Percentiles rank a stretch among this genome's conserved stretches.
These are phyloP conservation scores for Coniella lustricola DNA, from an alignment of 2,329 filamentous ascomycete genomes.

Conservation along the genomic window DNA sequence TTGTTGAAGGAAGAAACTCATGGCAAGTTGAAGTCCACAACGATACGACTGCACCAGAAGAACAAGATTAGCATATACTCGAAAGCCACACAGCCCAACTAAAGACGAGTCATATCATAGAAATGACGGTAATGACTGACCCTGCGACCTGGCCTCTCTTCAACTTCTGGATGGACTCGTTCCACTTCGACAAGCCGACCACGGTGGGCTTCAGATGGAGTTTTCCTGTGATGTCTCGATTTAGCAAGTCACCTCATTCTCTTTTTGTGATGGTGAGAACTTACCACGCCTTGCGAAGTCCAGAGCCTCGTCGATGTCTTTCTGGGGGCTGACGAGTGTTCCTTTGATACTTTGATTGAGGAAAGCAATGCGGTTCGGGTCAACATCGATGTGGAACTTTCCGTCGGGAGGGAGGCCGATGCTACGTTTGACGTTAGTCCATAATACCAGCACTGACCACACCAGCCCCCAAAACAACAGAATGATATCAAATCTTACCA, in stretches of 20 bases:
- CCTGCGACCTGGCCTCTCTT: not conserved
- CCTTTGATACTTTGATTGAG: conserved; percentile 14
- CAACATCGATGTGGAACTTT: conserved; percentile 13
- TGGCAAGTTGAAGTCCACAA: conserved; percentile 1
- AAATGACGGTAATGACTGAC: not conserved
- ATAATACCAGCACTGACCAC: too few relatives aligned
- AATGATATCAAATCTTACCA: conserved; percentile 11
- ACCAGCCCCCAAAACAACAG: too few relatives aligned
- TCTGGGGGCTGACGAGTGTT: conserved; percentile 12
- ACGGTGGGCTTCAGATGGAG: conserved; percentile 1
- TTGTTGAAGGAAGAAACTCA: not conserved
- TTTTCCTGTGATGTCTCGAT: not conserved
- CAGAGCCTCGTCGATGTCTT: conserved; percentile 13
- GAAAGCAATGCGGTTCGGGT: conserved; percentile 8
- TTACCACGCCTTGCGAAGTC: conserved; percentile 16
- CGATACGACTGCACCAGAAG: not conserved
- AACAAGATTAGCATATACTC: not conserved
- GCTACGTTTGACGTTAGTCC: conserved; percentile 1
- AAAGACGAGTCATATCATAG: not conserved
- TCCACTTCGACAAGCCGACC: not conserved
- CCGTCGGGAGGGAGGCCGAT: conserved; percentile 15
- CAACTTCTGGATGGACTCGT: not conserved
- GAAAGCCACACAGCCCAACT: too few relatives aligned
- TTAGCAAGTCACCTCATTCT: too few relatives aligned
- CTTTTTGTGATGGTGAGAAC: not conserved